Conservation (phyloP, 192 early-diverging fungal genomes). For the Jimgerdemannia lactiflua region DNA sequence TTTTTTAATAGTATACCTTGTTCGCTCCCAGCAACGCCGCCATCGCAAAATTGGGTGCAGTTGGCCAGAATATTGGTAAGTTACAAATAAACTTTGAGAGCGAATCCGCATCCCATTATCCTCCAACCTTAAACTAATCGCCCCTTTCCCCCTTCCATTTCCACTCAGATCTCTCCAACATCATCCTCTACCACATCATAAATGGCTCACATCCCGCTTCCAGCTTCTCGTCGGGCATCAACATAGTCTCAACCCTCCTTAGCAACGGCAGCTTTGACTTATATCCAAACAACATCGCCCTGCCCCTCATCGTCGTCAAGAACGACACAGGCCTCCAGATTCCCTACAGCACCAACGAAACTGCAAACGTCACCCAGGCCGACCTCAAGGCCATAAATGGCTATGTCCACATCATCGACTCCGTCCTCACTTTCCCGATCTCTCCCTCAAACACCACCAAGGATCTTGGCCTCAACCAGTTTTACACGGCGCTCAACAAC, state of each 20-base stretch:
- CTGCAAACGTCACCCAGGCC: not conserved
- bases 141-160: not conserved
- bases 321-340: not conserved
- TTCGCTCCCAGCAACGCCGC: not conserved
- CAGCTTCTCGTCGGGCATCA: not conserved
- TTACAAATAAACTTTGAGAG: not conserved
- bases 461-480: not conserved
- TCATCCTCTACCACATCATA: not conserved
- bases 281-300: not conserved
- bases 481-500: not conserved
- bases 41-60: not conserved
- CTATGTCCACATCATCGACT: conserved; percentile 42
- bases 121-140: not conserved
- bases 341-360: not conserved
- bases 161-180: not conserved
- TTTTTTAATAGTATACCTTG: not conserved
- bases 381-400: conserved; percentile 31
- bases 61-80: not conserved
- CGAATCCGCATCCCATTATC: not conserved
- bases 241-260: not conserved
- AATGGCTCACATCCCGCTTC: not conserved
- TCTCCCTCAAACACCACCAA: not conserved
- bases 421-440: conserved; percentile 33
- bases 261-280: not conserved
- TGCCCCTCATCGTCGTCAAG: not conserved